A percentile compares a stretch with the other conserved stretches of the same genome.
Evolutionary conservation across 1,284 basidiomycete genomes (phyloP).

Genomic region (Fomitiporia mediterranea): DNA sequence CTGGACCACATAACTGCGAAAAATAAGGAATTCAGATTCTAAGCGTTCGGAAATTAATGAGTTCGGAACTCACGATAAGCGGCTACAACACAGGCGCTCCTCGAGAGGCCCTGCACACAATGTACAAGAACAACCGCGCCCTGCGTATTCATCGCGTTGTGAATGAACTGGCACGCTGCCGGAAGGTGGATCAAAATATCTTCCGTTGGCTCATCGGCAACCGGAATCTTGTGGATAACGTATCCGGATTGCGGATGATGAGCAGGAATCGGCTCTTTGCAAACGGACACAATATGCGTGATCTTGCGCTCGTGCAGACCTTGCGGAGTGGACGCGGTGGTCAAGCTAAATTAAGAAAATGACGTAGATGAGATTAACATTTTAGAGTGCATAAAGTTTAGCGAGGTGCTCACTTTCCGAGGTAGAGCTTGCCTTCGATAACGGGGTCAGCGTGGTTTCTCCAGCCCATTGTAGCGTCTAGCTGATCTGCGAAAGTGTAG

Average conservation of each 20-base stretch:
- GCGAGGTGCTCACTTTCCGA: constrained; percentile 18
- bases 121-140: constrained; percentile 17
- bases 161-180: constrained; percentile 19
- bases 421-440: constrained; percentile 21
- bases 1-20: constrained; percentile 20
- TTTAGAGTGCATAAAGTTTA: not conserved
- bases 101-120: constrained; percentile 18
- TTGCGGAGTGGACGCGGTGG: constrained; percentile 17
- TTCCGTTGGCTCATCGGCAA: constrained; percentile 16
- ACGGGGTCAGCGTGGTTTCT: constrained; percentile 20
- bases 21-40: not conserved
- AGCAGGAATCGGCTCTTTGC: constrained; percentile 18
- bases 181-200: constrained; percentile 19
- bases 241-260: constrained; percentile 19
- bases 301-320: constrained; percentile 17
- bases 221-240: constrained; percentile 18
- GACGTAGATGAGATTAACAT: not conserved
- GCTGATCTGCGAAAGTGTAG: constrained; percentile 7
- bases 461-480: constrained; percentile 16
- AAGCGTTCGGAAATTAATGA: not conserved
- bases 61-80: constrained; percentile 12
- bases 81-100: constrained; percentile 20
- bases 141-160: constrained; percentile 15
- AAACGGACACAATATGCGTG: constrained; percentile 20
- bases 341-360: constrained; percentile 14